These are phyloP conservation scores for Rhizophagus sp. DNA, from an alignment of 192 early-diverging fungal genomes.

Conservation along the genomic window DNA sequence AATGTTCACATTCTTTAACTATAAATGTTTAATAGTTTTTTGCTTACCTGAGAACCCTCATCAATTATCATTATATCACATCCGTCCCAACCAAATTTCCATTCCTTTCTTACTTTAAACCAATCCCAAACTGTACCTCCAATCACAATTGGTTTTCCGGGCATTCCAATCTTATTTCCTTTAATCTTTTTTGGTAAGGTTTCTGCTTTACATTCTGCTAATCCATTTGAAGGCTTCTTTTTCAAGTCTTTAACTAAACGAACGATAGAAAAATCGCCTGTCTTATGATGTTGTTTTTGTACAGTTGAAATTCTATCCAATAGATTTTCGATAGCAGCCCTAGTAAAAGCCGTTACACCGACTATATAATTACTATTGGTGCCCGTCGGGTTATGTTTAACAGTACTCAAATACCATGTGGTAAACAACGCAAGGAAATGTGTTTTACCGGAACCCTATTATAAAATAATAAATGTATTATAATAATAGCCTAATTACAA, in stretches of 20 bases:
- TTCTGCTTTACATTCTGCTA: slow-evolving; percentile 27
- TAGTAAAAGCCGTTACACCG: slow-evolving; percentile 52
- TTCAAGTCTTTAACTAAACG: slow-evolving; percentile 30
- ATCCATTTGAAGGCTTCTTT: neutral
- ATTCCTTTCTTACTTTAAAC: slow-evolving; percentile 36
- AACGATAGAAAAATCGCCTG: slow-evolving; percentile 34
- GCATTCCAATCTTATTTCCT: slow-evolving; percentile 14
- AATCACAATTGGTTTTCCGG: slow-evolving; percentile 30
- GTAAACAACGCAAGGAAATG: slow-evolving; percentile 50
- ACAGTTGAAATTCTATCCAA: slow-evolving; percentile 37
- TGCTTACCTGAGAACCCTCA: slow-evolving; percentile 39
- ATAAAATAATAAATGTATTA: neutral
- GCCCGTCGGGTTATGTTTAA: slow-evolving; percentile 29
- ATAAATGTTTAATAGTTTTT: neutral
- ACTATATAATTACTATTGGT: slow-evolving; percentile 42
- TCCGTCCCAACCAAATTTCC: slow-evolving; percentile 7
- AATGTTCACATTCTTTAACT: neutral
- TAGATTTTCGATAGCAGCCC: slow-evolving; percentile 48
- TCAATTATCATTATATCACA: slow-evolving; percentile 42
- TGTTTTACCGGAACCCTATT: slow-evolving; percentile 55
- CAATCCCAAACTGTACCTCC: slow-evolving; percentile 47
- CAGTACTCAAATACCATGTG: slow-evolving; percentile 41
- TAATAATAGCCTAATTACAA: neutral
- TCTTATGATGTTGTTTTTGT: slow-evolving; percentile 28
- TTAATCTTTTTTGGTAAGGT: neutral